Percentiles rank a stretch among this genome's conserved stretches.
These are phyloP conservation scores for Syncephalastrum racemosum DNA, from an alignment of 371 early-diverging fungal species.

Conservation along the genomic window DNA sequence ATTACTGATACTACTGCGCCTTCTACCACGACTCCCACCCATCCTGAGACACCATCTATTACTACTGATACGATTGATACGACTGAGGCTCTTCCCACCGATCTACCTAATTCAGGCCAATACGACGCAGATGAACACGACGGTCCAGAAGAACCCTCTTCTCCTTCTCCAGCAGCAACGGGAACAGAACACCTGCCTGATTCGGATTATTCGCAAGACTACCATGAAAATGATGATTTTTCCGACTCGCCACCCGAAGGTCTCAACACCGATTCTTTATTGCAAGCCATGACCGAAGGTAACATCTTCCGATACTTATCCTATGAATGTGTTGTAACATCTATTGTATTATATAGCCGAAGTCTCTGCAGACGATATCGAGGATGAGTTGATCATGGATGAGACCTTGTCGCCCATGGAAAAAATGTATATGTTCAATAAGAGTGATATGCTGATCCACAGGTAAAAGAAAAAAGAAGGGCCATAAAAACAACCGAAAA, in stretches of 20 bases:
- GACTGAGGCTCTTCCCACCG: not conserved
- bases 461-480: constrained; percentile 26
- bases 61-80: constrained; percentile 1
- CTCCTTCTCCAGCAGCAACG: constrained; percentile 1
- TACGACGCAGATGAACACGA: not conserved
- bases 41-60: constrained; percentile 5
- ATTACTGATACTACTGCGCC: no score
- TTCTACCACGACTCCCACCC: no score
- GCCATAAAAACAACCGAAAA: not conserved
- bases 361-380: constrained; percentile 37
- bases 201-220: constrained; percentile 10
- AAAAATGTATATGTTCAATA: constrained; percentile 46
- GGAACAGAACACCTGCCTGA: constrained; percentile 5
- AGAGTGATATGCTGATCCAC: constrained; percentile 47
- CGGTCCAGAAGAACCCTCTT: not conserved
- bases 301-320: not conserved
- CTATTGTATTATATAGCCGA: constrained; percentile 13
- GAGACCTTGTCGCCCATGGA: constrained; percentile 50
- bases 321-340: not conserved
- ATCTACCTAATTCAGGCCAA: not conserved
- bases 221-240: constrained; percentile 15
- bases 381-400: constrained; percentile 46
- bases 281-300: constrained; percentile 24
- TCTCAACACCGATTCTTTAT: constrained; percentile 15
- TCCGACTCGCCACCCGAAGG: constrained; percentile 20